These are phyloP conservation scores for Cladosporium sp. DNA, from an alignment of 2,329 filamentous ascomycete genomes.

Conservation along the genomic window DNA sequence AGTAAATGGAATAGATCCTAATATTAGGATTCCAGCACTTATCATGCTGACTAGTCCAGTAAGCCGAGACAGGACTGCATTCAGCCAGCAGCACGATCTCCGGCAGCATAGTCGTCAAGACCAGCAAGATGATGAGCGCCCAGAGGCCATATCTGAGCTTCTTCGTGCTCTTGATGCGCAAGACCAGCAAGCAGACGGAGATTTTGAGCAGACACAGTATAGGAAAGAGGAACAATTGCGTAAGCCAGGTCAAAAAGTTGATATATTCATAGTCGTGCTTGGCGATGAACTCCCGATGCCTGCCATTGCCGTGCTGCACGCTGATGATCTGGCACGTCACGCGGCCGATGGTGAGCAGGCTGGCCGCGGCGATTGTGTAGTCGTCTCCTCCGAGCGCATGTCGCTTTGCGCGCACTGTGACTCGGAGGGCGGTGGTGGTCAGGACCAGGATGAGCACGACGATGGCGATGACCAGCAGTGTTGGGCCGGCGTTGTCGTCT, in stretches of 20 bases:
- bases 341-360: slow-evolving; percentile 30
- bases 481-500: slow-evolving; percentile 9
- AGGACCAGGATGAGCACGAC: slow-evolving; percentile 5
- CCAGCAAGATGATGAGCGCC: slow-evolving; percentile 20
- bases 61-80: slow-evolving; percentile 24
- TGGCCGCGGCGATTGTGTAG: slow-evolving; percentile 32
- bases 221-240: slow-evolving; percentile 40
- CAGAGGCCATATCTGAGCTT: slow-evolving; percentile 31
- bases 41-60: slow-evolving; percentile 20
- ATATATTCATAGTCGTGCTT: slow-evolving; percentile 29
- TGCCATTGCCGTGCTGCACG: slow-evolving; percentile 36
- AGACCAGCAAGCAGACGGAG: slow-evolving; percentile 40
- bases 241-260: slow-evolving; percentile 36
- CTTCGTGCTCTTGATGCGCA: slow-evolving; percentile 39
- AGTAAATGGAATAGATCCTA: slow-evolving; percentile 28
- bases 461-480: slow-evolving; percentile 8
- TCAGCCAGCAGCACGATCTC: slow-evolving; percentile 26
- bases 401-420: slow-evolving; percentile 3
- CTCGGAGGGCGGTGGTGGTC: slow-evolving; percentile 2
- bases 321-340: slow-evolving; percentile 33
- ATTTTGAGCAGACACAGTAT: slow-evolving; percentile 40
- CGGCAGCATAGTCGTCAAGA: slow-evolving; percentile 22
- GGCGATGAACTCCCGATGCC: slow-evolving; percentile 34
- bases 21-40: slow-evolving; percentile 26
- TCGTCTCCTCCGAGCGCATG: slow-evolving; percentile 34